Conservation (phyloP, 805 yeast genomes). For the Pichia cabralensis region DNA sequence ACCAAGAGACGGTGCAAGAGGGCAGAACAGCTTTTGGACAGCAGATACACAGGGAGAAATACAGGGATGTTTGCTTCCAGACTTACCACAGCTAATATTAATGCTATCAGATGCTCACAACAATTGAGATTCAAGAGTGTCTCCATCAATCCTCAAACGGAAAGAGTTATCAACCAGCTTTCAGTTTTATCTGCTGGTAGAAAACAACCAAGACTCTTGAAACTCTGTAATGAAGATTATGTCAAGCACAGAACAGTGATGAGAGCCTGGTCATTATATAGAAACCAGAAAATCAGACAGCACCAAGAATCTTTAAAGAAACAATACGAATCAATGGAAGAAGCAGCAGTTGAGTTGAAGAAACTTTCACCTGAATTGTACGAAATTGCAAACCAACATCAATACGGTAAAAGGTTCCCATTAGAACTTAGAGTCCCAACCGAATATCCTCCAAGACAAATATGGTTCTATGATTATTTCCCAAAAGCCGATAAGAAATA, state of each 20-base stretch:
- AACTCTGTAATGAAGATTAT: slow-evolving; percentile 68
- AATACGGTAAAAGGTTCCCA: slow-evolving; percentile 58
- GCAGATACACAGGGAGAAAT: background rate
- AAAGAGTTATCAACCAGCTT: slow-evolving; percentile 37
- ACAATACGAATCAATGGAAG: slow-evolving; percentile 57
- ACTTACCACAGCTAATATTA: too few relatives aligned
- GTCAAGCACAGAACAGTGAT: slow-evolving; percentile 76
- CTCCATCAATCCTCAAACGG: slow-evolving; percentile 22
- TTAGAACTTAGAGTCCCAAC: slow-evolving; percentile 82
- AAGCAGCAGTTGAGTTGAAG: slow-evolving; percentile 67
- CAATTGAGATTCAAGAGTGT: slow-evolving; percentile 31
- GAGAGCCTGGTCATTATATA: slow-evolving; percentile 68
- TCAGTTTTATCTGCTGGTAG: slow-evolving; percentile 80
- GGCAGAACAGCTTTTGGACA: too few relatives aligned
- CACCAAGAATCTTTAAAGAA: slow-evolving; percentile 34
- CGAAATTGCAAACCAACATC: slow-evolving; percentile 48
- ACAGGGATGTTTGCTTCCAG: background rate
- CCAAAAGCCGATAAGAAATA: slow-evolving; percentile 16
- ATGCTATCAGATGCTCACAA: slow-evolving; percentile 26
- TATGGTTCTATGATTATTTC: slow-evolving; percentile 61
- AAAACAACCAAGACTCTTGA: slow-evolving; percentile 78
- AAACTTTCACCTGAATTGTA: slow-evolving; percentile 43
- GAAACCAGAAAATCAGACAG: slow-evolving; percentile 39
- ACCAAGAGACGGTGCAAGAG: too few relatives aligned
- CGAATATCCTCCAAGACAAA: slow-evolving; percentile 71